Conservation (phyloP, 345 rosid species). For the Salix arbutifolia region DNA sequence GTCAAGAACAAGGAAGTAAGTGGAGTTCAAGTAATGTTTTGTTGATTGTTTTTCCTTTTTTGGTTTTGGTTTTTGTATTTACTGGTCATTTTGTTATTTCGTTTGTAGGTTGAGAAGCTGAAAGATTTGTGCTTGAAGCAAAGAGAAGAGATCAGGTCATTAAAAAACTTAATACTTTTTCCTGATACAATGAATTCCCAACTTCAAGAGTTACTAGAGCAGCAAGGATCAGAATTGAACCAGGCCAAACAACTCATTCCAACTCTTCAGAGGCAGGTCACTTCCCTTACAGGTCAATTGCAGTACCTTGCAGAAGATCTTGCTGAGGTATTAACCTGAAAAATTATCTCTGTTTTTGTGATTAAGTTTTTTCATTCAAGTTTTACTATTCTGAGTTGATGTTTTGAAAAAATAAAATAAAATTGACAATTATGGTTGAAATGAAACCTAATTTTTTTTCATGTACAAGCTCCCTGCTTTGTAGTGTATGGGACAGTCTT, state of each 20-base stretch:
- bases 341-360: background rate
- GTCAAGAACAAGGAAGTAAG: conserved; percentile 69
- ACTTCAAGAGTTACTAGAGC: conserved; percentile 48
- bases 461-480: background rate
- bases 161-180: conserved; percentile 67
- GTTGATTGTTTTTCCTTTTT: background rate
- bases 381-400: background rate
- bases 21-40: too few species aligned
- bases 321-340: conserved; percentile 51
- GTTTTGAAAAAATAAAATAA: background rate
- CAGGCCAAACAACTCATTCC: conserved; percentile 80
- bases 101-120: conserved; percentile 74
- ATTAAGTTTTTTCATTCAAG: background rate
- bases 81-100: background rate
- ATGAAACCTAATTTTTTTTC: background rate
- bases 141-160: conserved; percentile 78
- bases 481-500: background rate
- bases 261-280: conserved; percentile 71
- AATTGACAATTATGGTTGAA: background rate
- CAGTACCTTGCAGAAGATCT: conserved; percentile 74
- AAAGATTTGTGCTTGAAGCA: conserved; percentile 87
- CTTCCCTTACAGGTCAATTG: conserved; percentile 84
- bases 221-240: conserved; percentile 66
- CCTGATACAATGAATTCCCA: conserved; percentile 65
- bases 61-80: background rate